phyloP scores from a whole-genome alignment of 1,139 yeast species.

The Candida pseudoviswanathii region DNA sequence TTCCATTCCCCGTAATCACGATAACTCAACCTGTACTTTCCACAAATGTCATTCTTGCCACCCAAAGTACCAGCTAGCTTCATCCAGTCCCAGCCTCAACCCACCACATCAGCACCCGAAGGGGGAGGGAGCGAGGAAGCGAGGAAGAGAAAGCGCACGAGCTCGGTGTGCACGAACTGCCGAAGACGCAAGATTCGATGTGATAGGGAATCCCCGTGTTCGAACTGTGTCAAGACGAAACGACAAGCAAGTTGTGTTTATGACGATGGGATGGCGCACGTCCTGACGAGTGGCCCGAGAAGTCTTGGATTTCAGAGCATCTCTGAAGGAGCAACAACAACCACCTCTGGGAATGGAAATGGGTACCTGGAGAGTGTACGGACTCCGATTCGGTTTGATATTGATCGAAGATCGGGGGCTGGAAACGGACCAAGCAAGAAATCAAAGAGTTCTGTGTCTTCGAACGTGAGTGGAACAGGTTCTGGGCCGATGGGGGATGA shows the following conservation, averaged over 20 bases:
- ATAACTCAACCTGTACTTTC: neutral
- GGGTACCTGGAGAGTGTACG: slow-evolving; percentile 22
- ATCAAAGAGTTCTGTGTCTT: neutral
- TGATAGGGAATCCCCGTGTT: slow-evolving; percentile 39
- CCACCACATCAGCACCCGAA: neutral
- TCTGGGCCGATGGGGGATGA: slow-evolving; percentile 5
- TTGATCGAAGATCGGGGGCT: neutral
- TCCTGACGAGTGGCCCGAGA: no score
- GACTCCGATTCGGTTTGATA: slow-evolving; percentile 23
- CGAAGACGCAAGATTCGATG: slow-evolving; percentile 39
- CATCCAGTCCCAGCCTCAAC: neutral
- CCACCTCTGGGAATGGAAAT: neutral
- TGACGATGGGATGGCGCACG: slow-evolving; percentile 16
- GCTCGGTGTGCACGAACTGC: slow-evolving; percentile 41
- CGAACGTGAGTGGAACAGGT: neutral
- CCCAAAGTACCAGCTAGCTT: neutral
- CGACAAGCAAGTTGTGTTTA: slow-evolving; percentile 28
- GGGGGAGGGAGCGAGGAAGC: slow-evolving; percentile 7
- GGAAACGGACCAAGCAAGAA: slow-evolving; percentile 2
- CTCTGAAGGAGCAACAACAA: neutral
- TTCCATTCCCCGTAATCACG: neutral
- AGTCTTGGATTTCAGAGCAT: no score
- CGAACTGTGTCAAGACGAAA: slow-evolving; percentile 33
- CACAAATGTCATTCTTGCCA: neutral
- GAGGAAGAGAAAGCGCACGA: slow-evolving; percentile 32